Base-by-base conservation (phyloP, 371 early-diverging fungal species). In the Rhizomucor pusillus region DNA sequence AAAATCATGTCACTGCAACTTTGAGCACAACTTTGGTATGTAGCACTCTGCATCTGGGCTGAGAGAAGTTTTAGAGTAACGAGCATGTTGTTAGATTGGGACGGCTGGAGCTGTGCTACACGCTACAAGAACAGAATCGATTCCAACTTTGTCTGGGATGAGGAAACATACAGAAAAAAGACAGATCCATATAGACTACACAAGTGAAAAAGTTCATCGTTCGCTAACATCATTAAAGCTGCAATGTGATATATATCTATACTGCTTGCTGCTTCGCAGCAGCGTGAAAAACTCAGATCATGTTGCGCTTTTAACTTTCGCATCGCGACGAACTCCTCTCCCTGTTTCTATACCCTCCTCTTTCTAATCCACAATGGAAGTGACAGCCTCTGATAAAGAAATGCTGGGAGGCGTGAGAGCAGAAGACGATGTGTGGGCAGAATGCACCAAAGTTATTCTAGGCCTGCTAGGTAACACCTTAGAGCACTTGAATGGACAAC, bases 1-100 rank as follows among this genome's bases (percentile, higher is more conserved):
- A 34, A 60, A 69, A 29, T 79, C 71, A n/a, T 87, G 86, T 24
- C 62, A 72, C 29, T 85, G 84, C 46, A 59, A 80, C 48, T 61
- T 73, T 5, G 50, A 57, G 3, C 65, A 77, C 5, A 80, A 73
- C 47, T 71, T 76, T 60, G 84, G 84, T 80, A 77, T 54, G 68
- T 22, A 25, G n/a, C n/a, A 25, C n/a, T 25, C n/a, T 36, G n/a
- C n/a, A 19, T 37, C 16, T 11, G 3, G 35, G 5, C 14, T 44
- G 14, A 23, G 5, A 4, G 11, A 13, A 2, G 18, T 23, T 9
- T 14, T 10, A 35, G 19, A 48, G 5, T 33, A 12, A 22, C 19
- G 11, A 35, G 1, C 18, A 2, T 45, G 9, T 41, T 48, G 6
- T 22, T 59, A 71, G 72, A 71, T 52, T 75, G 69, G 69, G 48